Conservation (phyloP, 768 basidiomycete genomes). For the Tricholoma furcatifolium region DNA sequence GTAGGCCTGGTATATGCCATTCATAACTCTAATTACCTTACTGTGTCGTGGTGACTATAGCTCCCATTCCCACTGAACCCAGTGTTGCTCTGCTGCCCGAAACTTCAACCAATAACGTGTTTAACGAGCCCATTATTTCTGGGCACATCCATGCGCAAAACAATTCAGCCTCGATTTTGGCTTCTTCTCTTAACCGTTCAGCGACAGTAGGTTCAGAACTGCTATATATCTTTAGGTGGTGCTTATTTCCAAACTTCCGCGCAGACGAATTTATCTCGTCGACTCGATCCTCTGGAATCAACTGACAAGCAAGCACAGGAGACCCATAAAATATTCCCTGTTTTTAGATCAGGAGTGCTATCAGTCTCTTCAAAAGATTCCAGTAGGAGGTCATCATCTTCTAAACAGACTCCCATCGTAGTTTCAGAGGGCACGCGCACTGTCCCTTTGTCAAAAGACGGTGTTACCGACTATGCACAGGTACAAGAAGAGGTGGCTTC, state of each 20-base stretch:
- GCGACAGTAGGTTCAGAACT: background rate
- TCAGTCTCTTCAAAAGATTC: background rate
- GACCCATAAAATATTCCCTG: background rate
- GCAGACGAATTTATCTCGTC: background rate
- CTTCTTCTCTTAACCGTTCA: background rate
- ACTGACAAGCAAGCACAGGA: background rate
- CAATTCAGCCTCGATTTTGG: background rate
- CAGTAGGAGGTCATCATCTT: no score
- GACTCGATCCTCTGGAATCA: background rate
- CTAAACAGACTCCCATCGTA: no score
- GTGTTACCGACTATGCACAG: no score
- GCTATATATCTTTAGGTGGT: background rate
- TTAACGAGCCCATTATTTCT: constrained; percentile 9
- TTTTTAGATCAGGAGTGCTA: constrained; percentile 12
- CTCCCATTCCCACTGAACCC: background rate
- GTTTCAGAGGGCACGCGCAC: no score
- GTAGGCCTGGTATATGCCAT: background rate
- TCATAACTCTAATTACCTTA: background rate
- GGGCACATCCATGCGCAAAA: background rate
- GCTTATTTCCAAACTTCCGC: background rate
- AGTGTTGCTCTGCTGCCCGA: background rate
- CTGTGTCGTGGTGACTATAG: background rate
- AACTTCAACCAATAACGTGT: background rate
- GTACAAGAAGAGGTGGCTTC: no score
- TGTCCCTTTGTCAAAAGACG: no score